A percentile compares a stretch with the other conserved stretches of the same genome.
Conservation (phyloP, 2,329 filamentous ascomycete species). For the Exutisphaerella laricina region DNA sequence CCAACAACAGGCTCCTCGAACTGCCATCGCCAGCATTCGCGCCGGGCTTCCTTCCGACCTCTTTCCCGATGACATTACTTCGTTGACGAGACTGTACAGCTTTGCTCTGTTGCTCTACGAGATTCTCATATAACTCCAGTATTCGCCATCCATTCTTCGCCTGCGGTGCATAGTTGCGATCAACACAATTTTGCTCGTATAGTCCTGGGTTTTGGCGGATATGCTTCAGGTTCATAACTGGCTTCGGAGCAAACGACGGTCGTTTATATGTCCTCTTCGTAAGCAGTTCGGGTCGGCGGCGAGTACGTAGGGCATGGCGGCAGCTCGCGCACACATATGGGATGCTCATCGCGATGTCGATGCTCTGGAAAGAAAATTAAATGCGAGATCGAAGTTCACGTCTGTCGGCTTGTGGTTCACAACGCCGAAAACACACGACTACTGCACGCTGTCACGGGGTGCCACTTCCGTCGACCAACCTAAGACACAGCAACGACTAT, state of each 20-base stretch:
- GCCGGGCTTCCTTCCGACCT: conserved; percentile 37
- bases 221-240: conserved; percentile 76
- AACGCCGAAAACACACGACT: not conserved
- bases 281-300: not conserved
- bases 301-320: conserved; percentile 2
- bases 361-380: not conserved
- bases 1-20: conserved; percentile 49
- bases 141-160: conserved; percentile 51
- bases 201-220: conserved; percentile 80
- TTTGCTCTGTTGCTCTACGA: conserved; percentile 50
- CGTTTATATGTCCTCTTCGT: conserved; percentile 38
- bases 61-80: conserved; percentile 58
- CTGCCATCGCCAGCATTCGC: conserved; percentile 19
- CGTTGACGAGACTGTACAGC: conserved; percentile 59
- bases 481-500: too few species aligned
- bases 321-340: conserved; percentile 17
- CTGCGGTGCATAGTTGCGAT: conserved; percentile 69
- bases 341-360: conserved; percentile 10
- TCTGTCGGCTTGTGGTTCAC: conserved; percentile 1
- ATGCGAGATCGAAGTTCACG: too few species aligned
- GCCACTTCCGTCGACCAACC: too few species aligned
- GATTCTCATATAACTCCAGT: conserved; percentile 44
- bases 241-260: conserved; percentile 70
- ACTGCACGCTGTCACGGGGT: not conserved
- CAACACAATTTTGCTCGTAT: conserved; percentile 74